A percentile compares a stretch with the other conserved stretches of the same genome.
These are phyloP conservation scores for Spencermartinsiella ligniputridi DNA, from an alignment of 1,139 yeast genomes.

Conservation along the genomic window DNA sequence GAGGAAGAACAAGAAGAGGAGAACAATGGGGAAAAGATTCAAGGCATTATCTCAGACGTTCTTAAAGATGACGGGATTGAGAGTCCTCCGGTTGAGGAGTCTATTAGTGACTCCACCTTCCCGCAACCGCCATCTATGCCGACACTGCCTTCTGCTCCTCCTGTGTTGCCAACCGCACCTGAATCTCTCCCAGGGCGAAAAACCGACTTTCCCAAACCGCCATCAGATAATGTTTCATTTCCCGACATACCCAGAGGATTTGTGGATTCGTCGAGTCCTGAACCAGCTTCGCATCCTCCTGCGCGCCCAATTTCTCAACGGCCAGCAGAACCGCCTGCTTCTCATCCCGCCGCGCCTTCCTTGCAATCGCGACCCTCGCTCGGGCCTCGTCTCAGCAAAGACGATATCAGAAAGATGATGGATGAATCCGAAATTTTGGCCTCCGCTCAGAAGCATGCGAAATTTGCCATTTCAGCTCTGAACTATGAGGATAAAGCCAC, in stretches of 20 bases:
- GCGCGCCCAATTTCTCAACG: constrained; percentile 14
- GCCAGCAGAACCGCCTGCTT: constrained; percentile 16
- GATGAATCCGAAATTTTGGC: constrained; percentile 57
- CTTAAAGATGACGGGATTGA: neutral
- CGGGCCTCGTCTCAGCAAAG: constrained; percentile 34
- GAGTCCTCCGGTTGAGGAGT: neutral
- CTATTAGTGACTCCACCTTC: constrained; percentile 1
- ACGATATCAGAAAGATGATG: constrained; percentile 48
- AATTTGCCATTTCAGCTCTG: constrained; percentile 88
- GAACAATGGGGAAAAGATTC: constrained; percentile 22
- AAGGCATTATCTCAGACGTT: neutral
- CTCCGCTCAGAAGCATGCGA: constrained; percentile 80
- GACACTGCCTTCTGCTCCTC: constrained; percentile 12
- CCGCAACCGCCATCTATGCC: constrained; percentile 3
- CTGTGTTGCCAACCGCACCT: constrained; percentile 17
- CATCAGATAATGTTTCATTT: constrained; percentile 1
- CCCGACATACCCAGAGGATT: constrained; percentile 17
- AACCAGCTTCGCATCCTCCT: constrained; percentile 15
- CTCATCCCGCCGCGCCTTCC: constrained; percentile 2
- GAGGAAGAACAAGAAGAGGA: constrained; percentile 25
- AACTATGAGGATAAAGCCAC: constrained; percentile 85
- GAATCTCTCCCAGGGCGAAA: constrained; percentile 4
- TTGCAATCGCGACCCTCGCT: constrained; percentile 11
- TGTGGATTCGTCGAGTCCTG: neutral
- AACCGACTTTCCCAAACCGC: neutral